Conservation (phyloP, 192 early-diverging fungal species). For the Backusella macrospora region DNA sequence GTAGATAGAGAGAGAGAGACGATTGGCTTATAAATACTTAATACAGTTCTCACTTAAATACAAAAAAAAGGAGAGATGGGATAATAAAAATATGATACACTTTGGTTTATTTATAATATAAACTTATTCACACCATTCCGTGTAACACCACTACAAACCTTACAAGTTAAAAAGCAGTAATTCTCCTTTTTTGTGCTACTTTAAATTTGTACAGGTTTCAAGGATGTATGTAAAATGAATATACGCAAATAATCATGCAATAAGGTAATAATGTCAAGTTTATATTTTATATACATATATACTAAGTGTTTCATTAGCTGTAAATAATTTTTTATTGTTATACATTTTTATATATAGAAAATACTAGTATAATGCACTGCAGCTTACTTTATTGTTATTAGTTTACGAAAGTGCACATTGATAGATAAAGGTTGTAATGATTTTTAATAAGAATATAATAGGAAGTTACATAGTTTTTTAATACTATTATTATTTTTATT, state of each 20-base stretch:
- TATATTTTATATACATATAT: neutral
- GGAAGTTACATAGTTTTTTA: neutral
- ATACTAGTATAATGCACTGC: neutral
- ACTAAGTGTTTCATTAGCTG: neutral
- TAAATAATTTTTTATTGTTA: neutral
- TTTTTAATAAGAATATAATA: neutral
- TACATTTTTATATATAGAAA: neutral
- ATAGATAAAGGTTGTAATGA: neutral
- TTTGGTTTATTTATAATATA: neutral
- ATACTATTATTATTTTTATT: neutral
- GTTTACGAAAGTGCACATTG: neutral
- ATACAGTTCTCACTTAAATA: neutral
- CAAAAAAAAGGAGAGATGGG: neutral
- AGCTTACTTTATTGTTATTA: neutral
- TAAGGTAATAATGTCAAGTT: slow-evolving; percentile 3
- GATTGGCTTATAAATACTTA: too few relatives aligned
- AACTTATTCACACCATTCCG: neutral
- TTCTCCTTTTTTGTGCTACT: neutral
- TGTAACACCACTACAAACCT: neutral
- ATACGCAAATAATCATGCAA: neutral
- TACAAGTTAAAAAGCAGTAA: slow-evolving; percentile 2
- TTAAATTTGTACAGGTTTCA: neutral
- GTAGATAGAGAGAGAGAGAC: neutral
- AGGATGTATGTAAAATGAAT: neutral
- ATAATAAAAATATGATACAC: neutral